These are phyloP conservation scores for Andrographis paniculata DNA, from an alignment of 305 asterid genomes.

Conservation along the genomic window DNA sequence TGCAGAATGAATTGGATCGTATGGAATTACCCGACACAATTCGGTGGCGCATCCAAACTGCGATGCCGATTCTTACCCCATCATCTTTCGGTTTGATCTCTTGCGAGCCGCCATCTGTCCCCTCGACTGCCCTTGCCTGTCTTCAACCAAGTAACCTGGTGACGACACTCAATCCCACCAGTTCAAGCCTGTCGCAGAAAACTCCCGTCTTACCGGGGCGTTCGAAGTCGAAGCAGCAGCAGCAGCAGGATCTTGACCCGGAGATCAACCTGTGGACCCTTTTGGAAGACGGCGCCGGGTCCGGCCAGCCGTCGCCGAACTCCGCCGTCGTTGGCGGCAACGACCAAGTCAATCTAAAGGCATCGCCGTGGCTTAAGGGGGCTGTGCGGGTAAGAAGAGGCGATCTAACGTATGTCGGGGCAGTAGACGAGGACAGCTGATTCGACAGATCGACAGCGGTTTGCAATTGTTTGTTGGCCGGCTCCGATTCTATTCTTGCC, in stretches of 20 bases:
- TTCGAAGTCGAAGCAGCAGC: constrained; percentile 35
- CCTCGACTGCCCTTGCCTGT: constrained; percentile 50
- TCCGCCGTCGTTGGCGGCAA: constrained; percentile 40
- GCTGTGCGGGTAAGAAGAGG: constrained; percentile 79
- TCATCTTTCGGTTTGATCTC: constrained; percentile 43
- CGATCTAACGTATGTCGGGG: constrained; percentile 78
- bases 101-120: constrained; percentile 72
- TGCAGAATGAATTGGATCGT: constrained; percentile 83
- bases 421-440: constrained; percentile 92
- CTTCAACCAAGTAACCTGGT: constrained; percentile 62
- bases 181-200: constrained; percentile 39
- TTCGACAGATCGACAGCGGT: too few relatives aligned
- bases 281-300: constrained; percentile 90
- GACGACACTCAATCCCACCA: constrained; percentile 31
- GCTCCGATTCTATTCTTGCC: too few relatives aligned
- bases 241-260: constrained; percentile 43
- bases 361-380: constrained; percentile 72
- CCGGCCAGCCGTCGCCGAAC: constrained; percentile 49
- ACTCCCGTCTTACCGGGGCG: constrained; percentile 46
- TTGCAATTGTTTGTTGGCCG: too few relatives aligned
- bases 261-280: constrained; percentile 84
- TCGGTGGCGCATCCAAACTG: constrained; percentile 87
- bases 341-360: constrained; percentile 65
- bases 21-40: constrained; percentile 81
- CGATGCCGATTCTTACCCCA: constrained; percentile 69